These are phyloP conservation scores for Leptodermis oblonga DNA, from an alignment of 257 asterid species.

Conservation along the genomic window DNA sequence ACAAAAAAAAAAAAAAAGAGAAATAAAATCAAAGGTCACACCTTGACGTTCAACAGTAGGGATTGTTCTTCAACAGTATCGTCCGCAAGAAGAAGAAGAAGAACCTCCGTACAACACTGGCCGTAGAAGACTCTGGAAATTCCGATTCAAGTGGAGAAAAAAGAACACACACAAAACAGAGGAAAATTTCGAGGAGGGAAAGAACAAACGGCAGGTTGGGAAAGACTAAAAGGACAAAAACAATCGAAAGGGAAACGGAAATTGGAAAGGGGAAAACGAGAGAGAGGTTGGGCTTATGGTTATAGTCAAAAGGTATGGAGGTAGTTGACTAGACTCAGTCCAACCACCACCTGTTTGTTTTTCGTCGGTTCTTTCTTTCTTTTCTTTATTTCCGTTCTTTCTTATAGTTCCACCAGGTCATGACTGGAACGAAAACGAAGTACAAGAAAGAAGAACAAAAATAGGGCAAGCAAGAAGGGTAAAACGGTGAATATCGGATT, in stretches of 20 bases:
- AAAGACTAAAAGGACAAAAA: not conserved
- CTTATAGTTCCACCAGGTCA: too few relatives aligned
- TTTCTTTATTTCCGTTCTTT: too few relatives aligned
- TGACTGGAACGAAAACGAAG: too few relatives aligned
- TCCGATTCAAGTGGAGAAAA: not conserved
- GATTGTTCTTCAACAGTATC: not conserved
- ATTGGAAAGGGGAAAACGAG: not conserved
- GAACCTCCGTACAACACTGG: not conserved
- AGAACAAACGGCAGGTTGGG: not conserved
- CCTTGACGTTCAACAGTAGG: constrained; percentile 8
- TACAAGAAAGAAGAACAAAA: too few relatives aligned
- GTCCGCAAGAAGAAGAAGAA: not conserved
- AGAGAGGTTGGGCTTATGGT: constrained; percentile 13
- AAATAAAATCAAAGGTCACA: not conserved
- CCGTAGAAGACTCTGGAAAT: constrained; percentile 4
- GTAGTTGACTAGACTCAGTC: constrained; percentile 30
- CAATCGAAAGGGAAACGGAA: not conserved
- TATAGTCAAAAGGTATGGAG: not conserved
- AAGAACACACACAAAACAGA: not conserved
- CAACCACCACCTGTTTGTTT: constrained; percentile 3
- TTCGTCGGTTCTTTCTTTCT: not conserved
- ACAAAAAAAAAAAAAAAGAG: not conserved
- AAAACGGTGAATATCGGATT: too few relatives aligned
- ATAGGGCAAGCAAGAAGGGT: too few relatives aligned
- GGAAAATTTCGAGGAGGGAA: not conserved